phyloP scores from a whole-genome alignment of 2,329 filamentous ascomycete species.

The Fusarium globosum region DNA sequence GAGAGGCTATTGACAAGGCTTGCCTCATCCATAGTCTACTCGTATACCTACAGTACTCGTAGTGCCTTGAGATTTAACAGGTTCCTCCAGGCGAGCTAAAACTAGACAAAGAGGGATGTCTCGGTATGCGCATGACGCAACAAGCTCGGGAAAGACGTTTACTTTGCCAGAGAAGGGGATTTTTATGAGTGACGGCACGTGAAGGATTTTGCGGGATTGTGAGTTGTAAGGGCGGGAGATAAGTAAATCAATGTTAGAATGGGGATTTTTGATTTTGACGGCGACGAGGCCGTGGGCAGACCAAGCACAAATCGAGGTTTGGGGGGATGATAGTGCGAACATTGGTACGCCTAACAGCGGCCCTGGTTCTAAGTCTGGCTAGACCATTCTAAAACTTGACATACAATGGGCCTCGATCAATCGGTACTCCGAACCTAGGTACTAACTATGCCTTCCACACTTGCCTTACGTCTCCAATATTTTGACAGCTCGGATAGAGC shows the following conservation, averaged over 20 bases:
- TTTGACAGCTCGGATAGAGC: not conserved
- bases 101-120: slow-evolving; percentile 45
- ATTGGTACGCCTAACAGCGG: slow-evolving; percentile 19
- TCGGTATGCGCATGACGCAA: slow-evolving; percentile 54
- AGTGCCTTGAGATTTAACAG: slow-evolving; percentile 41
- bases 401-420: slow-evolving; percentile 15
- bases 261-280: slow-evolving; percentile 29
- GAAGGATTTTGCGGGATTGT: slow-evolving; percentile 34
- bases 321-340: slow-evolving; percentile 10
- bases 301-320: slow-evolving; percentile 27
- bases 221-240: slow-evolving; percentile 31
- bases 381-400: slow-evolving; percentile 32
- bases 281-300: slow-evolving; percentile 19
- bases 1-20: slow-evolving; percentile 64
- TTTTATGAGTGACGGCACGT: slow-evolving; percentile 32
- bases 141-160: slow-evolving; percentile 30
- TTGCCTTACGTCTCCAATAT: not conserved
- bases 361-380: slow-evolving; percentile 30
- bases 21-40: slow-evolving; percentile 52
- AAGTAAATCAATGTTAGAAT: slow-evolving; percentile 10
- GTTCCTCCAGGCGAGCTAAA: slow-evolving; percentile 47
- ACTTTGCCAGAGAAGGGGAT: slow-evolving; percentile 23
- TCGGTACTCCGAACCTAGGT: too few species aligned
- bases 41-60: slow-evolving; percentile 24
- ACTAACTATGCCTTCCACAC: not conserved